These are phyloP conservation scores for Haplosporangium gracile DNA, from an alignment of 192 early-diverging fungal species.

Conservation along the genomic window DNA sequence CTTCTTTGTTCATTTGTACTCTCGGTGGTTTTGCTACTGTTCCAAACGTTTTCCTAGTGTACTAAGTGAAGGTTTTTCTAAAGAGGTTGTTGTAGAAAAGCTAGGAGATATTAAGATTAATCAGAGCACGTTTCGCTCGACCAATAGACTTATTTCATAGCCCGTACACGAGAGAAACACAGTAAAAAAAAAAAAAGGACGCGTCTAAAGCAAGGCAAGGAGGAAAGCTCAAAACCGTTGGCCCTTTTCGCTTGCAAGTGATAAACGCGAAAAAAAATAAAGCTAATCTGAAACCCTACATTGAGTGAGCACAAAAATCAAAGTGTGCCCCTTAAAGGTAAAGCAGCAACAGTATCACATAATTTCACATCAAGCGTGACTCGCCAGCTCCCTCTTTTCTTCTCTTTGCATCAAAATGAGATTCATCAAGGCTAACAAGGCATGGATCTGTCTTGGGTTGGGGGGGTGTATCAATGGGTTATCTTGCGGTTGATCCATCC, in stretches of 20 bases:
- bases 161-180: not conserved
- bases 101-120: not conserved
- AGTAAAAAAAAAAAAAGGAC: not conserved
- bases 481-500: not conserved
- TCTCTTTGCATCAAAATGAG: not conserved
- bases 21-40: not conserved
- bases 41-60: not conserved
- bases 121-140: not conserved
- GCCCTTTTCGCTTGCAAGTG: too few species aligned
- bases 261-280: too few species aligned
- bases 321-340: too few species aligned
- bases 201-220: too few species aligned
- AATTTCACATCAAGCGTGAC: not conserved
- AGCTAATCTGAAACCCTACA: too few species aligned
- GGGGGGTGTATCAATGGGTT: not conserved
- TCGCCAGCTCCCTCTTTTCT: constrained; percentile 3
- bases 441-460: not conserved
- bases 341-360: not conserved
- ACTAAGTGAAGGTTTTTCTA: not conserved
- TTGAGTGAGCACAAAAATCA: too few species aligned
- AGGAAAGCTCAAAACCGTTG: too few species aligned
- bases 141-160: too few species aligned
- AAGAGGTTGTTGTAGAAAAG: not conserved
- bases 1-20: not conserved
- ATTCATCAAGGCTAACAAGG: constrained; percentile 6